Conservation (phyloP, 208 protist genomes). For the Trypanosoma cruzi region DNA sequence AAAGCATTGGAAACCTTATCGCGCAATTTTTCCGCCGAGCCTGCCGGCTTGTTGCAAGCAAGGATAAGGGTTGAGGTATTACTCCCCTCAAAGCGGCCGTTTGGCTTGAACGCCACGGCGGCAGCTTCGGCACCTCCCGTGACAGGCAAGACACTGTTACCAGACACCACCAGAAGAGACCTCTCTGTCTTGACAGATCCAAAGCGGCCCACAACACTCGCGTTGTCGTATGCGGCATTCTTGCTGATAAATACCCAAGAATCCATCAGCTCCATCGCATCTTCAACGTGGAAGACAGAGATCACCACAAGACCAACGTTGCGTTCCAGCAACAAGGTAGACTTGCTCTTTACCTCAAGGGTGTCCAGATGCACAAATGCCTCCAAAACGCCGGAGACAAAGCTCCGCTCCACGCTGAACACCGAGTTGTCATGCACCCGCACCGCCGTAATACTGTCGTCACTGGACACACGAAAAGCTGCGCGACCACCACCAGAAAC, state of each 20-base stretch:
- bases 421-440: slow-evolving; percentile 13
- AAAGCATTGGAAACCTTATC: background rate
- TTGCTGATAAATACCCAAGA: slow-evolving; percentile 9
- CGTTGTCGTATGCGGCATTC: slow-evolving; percentile 9
- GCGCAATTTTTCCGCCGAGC: background rate
- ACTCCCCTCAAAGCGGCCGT: background rate
- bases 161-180: slow-evolving; percentile 8
- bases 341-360: background rate
- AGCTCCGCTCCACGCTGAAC: background rate
- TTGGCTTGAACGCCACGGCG: background rate
- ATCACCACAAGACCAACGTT: slow-evolving; percentile 6
- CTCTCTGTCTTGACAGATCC: background rate
- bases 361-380: background rate
- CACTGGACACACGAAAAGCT: background rate
- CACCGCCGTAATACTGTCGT: background rate
- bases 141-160: slow-evolving; percentile 12
- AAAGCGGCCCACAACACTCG: slow-evolving; percentile 1
- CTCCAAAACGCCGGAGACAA: background rate
- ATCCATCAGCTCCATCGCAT: background rate
- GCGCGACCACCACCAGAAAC: background rate
- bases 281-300: background rate
- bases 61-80: background rate
- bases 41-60: background rate
- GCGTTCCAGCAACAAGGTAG: background rate
- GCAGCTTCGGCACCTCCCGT: too few species aligned